A percentile compares a stretch with the other conserved stretches of the same genome.
Conservation (phyloP, 2,329 filamentous ascomycete genomes). For the Beauveria rudraprayagi region DNA sequence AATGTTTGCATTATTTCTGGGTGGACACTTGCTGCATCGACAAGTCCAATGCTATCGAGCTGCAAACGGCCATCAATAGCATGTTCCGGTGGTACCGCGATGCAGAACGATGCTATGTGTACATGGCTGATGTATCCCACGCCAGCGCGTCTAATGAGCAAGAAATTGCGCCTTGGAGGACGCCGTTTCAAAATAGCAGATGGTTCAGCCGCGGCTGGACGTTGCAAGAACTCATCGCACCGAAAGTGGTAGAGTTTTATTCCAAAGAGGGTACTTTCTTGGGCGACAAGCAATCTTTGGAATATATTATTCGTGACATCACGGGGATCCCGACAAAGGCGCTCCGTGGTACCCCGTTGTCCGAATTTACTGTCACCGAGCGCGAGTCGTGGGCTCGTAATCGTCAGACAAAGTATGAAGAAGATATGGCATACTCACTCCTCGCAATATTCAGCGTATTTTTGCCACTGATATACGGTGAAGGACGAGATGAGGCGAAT, state of each 20-base stretch:
- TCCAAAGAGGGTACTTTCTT: neutral
- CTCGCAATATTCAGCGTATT: conserved; percentile 21
- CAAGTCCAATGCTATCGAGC: neutral
- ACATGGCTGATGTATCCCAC: conserved; percentile 16
- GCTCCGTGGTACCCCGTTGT: neutral
- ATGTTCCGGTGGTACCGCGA: conserved; percentile 20
- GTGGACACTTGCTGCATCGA: conserved; percentile 23
- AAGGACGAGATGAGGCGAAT: conserved; percentile 13
- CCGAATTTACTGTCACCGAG: conserved; percentile 11
- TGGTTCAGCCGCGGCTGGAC: conserved; percentile 45
- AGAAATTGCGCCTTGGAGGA: neutral
- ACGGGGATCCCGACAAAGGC: neutral
- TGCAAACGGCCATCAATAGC: conserved; percentile 1
- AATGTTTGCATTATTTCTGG: conserved; percentile 19
- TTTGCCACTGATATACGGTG: conserved; percentile 22
- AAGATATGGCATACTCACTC: conserved; percentile 20
- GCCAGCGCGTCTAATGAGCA: neutral
- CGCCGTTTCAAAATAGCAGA: conserved; percentile 10
- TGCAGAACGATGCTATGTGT: conserved; percentile 19
- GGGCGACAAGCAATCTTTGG: neutral
- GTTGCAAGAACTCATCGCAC: conserved; percentile 57
- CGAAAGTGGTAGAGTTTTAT: conserved; percentile 11
- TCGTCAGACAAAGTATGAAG: conserved; percentile 14
- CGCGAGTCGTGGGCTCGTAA: conserved; percentile 20
- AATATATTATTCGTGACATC: neutral